Conservation (phyloP, 1,284 basidiomycete genomes). For the Cutaneotrichosporon cutaneum region DNA sequence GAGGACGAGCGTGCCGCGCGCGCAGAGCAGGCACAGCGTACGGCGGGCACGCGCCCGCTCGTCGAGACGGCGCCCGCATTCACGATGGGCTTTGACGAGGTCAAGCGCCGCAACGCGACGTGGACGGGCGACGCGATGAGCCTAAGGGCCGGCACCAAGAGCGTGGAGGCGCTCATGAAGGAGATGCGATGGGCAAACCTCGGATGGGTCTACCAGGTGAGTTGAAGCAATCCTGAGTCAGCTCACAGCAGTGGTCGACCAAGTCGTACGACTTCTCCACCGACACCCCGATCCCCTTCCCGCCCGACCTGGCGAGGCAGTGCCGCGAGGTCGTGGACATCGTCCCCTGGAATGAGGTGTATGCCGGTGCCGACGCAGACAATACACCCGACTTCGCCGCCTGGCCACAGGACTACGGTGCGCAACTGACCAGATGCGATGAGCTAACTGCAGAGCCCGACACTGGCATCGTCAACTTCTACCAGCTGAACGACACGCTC, state of each 20-base stretch:
- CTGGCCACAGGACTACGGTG: conserved; percentile 76
- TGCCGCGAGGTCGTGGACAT: conserved; percentile 64
- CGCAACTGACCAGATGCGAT: conserved; percentile 12
- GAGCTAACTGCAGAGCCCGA: conserved; percentile 59
- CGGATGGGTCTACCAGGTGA: conserved; percentile 72
- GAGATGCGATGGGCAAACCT: conserved; percentile 86
- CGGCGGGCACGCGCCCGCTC: conserved; percentile 18
- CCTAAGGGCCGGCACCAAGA: conserved; percentile 60
- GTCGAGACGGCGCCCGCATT: conserved; percentile 43
- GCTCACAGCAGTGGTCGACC: conserved; percentile 69
- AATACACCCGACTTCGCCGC: conserved; percentile 62
- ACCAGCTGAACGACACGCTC: conserved; percentile 77
- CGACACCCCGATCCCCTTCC: conserved; percentile 62
- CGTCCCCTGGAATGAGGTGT: conserved; percentile 70
- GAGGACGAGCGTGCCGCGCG: conserved; percentile 5
- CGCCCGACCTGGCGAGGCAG: conserved; percentile 58
- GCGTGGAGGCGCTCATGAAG: conserved; percentile 66
- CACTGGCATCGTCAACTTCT: conserved; percentile 91
- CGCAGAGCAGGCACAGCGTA: conserved; percentile 4
- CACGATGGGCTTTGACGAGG: conserved; percentile 44
- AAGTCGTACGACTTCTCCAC: conserved; percentile 82
- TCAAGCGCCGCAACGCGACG: conserved; percentile 39
- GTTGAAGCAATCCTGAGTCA: conserved; percentile 7
- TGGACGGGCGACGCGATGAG: conserved; percentile 37
- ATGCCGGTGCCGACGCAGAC: conserved; percentile 41